A percentile compares a stretch with the other conserved stretches of the same genome.
These are phyloP conservation scores for Quercus berberidifolia DNA, from an alignment of 306 rosid genomes.

Conservation along the genomic window DNA sequence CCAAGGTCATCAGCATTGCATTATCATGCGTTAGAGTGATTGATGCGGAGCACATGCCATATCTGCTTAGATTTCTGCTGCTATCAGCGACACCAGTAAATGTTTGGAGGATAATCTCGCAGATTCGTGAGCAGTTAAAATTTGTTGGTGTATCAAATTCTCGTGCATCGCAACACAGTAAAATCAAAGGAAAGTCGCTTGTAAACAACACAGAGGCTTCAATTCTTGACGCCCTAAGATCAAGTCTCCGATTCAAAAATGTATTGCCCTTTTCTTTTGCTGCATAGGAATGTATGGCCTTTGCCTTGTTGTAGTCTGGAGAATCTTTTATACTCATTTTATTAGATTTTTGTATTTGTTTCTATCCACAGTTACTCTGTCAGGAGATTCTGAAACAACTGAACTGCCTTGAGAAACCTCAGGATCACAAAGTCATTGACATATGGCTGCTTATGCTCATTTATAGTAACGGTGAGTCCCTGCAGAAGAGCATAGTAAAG, in stretches of 20 bases:
- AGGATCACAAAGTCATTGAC: conserved; percentile 38
- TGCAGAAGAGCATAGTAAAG: conserved; percentile 33
- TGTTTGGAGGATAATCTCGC: conserved; percentile 31
- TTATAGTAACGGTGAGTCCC: conserved; percentile 36
- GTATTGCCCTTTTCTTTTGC: not conserved
- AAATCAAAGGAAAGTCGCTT: conserved; percentile 30
- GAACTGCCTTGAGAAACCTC: conserved; percentile 31
- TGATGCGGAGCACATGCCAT: conserved; percentile 34
- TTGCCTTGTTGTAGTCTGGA: not conserved
- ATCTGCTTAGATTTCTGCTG: conserved; percentile 34
- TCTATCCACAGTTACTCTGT: conserved; percentile 21
- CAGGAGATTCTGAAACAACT: conserved; percentile 43
- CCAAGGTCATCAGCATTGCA: conserved; percentile 32
- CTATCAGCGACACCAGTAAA: conserved; percentile 32
- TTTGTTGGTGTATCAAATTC: conserved; percentile 29
- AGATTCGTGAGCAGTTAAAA: conserved; percentile 34
- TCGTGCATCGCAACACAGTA: conserved; percentile 18
- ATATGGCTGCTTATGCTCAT: conserved; percentile 41
- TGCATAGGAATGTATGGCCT: not conserved
- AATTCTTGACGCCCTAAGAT: conserved; percentile 38
- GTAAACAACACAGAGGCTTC: conserved; percentile 27
- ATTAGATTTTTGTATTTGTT: not conserved
- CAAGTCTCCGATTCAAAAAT: conserved; percentile 37
- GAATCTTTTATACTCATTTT: not conserved
- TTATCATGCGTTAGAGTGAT: conserved; percentile 36